Percentiles rank a stretch among this genome's conserved stretches.
Evolutionary conservation across 352 stramenopile genomes (phyloP).

Genomic region (Thalassiosira ordinaria): DNA sequence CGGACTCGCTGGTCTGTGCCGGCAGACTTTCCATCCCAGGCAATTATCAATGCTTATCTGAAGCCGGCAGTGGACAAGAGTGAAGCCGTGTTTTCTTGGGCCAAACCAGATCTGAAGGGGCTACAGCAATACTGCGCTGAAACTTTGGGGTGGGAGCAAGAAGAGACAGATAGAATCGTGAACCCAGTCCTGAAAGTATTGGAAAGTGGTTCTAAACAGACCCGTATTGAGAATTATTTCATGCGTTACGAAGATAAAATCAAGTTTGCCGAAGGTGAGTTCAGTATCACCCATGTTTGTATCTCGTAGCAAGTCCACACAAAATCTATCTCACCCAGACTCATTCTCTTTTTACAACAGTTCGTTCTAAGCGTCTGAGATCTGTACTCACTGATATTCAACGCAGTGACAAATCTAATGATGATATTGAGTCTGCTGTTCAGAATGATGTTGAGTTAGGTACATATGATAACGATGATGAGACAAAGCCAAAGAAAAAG

Average conservation of each 20-base stretch:
- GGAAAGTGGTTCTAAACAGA: constrained; percentile 85
- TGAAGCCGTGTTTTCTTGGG: constrained; percentile 90
- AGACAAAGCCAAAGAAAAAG: constrained; percentile 11
- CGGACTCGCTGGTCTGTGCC: constrained; percentile 92
- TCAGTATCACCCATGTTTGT: no score
- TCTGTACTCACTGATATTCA: constrained; percentile 61
- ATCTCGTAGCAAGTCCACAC: no score
- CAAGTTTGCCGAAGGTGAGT: constrained; percentile 90
- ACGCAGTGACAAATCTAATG: neutral
- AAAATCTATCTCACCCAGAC: no score
- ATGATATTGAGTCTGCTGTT: neutral
- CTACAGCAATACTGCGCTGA: constrained; percentile 90
- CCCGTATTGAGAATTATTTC: constrained; percentile 94
- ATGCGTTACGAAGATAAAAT: constrained; percentile 95
- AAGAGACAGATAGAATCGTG: constrained; percentile 90
- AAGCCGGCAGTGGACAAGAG: constrained; percentile 88
- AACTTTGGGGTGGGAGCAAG: constrained; percentile 92
- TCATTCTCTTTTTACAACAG: no score
- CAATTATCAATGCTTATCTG: constrained; percentile 93
- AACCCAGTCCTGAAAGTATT: constrained; percentile 87
- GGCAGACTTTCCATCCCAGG: constrained; percentile 92
- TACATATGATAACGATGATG: constrained; percentile 1
- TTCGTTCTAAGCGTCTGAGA: constrained; percentile 77
- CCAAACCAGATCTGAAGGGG: constrained; percentile 88
- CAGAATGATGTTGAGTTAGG: constrained; percentile 7